Conservation (phyloP, 495 filamentous ascomycete genomes). For the Penicillium pancosmium region DNA sequence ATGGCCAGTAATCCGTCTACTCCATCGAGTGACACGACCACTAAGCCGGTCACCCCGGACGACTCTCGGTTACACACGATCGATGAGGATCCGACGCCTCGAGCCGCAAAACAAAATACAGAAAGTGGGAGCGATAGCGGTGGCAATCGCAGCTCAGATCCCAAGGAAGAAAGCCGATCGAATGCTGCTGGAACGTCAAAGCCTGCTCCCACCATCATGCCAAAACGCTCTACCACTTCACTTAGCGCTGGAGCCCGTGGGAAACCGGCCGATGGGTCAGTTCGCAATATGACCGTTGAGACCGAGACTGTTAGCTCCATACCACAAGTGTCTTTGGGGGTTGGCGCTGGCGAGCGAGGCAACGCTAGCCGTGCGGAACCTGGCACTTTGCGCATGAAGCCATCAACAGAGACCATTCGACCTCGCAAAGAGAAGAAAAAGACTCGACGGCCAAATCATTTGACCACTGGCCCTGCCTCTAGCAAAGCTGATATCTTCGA, state of each 20-base stretch:
- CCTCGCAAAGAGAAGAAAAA: slow-evolving; percentile 90
- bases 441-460: slow-evolving; percentile 68
- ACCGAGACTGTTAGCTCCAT: slow-evolving; percentile 95
- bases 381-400: slow-evolving; percentile 81
- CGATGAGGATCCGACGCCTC: slow-evolving; percentile 44
- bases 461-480: slow-evolving; percentile 62
- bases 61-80: slow-evolving; percentile 41
- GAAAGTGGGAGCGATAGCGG: slow-evolving; percentile 57
- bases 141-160: slow-evolving; percentile 46
- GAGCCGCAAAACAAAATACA: slow-evolving; percentile 33
- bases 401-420: slow-evolving; percentile 90
- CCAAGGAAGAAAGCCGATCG: slow-evolving; percentile 39
- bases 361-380: slow-evolving; percentile 53
- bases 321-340: slow-evolving; percentile 80
- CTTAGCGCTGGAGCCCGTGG: slow-evolving; percentile 50
- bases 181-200: slow-evolving; percentile 28
- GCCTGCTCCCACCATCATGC: slow-evolving; percentile 37
- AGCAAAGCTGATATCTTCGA: slow-evolving; percentile 99
- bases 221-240: slow-evolving; percentile 53
- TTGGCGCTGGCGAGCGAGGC: slow-evolving; percentile 65
- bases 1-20: slow-evolving; percentile 76
- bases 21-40: slow-evolving; percentile 56
- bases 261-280: slow-evolving; percentile 71
- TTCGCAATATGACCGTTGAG: slow-evolving; percentile 95
- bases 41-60: slow-evolving; percentile 32